Conservation (phyloP, 202 grass and related monocot genomes). For the Carex arenaria region DNA sequence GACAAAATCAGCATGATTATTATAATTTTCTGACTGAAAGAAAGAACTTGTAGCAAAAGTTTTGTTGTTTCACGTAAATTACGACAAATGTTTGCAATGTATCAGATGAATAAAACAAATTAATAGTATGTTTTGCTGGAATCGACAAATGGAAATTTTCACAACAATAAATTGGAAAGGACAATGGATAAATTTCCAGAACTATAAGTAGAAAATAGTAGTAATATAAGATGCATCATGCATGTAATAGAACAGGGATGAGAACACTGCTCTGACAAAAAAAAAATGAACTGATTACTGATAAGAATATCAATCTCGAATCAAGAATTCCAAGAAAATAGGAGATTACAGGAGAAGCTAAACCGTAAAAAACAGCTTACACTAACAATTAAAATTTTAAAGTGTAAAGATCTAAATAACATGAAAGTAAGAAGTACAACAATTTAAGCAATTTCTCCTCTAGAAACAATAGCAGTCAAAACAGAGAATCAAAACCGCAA, state of each 20-base stretch:
- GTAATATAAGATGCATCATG: too few relatives aligned
- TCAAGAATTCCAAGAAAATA: background rate
- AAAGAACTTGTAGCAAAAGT: background rate
- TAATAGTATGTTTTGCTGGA: too few relatives aligned
- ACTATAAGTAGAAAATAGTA: background rate
- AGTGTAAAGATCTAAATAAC: too few relatives aligned
- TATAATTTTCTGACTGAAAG: background rate
- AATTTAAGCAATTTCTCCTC: background rate
- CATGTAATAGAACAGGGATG: too few relatives aligned
- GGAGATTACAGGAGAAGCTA: background rate
- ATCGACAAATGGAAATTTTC: background rate
- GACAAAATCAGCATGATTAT: conserved; percentile 12
- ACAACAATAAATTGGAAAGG: background rate
- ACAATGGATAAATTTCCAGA: background rate
- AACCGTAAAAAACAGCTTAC: background rate
- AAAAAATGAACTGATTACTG: background rate
- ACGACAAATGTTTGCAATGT: background rate
- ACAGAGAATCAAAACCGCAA: conserved; percentile 12
- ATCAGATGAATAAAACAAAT: too few relatives aligned
- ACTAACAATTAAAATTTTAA: too few relatives aligned
- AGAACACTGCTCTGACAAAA: background rate
- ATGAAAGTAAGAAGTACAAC: background rate
- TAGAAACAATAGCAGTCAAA: background rate
- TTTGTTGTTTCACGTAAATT: background rate
- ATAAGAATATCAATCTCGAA: too few relatives aligned